Conservation (phyloP, 2,329 filamentous ascomycete genomes). For the Xylaria digitata region DNA sequence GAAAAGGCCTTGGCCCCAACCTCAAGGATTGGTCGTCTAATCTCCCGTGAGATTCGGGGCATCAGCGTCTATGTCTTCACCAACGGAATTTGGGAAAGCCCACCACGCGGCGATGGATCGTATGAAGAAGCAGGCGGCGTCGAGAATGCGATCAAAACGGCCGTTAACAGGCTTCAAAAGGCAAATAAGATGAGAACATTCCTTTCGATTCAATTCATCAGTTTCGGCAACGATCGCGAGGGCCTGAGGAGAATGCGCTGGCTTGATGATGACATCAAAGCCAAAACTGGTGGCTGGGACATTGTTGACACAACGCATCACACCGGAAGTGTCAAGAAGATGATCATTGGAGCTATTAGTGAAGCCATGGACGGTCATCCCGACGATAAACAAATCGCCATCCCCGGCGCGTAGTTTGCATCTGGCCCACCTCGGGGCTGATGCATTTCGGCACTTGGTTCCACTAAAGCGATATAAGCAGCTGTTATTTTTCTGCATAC, state of each 20-base stretch:
- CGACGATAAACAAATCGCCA: background rate
- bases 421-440: background rate
- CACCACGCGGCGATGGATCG: background rate
- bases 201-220: constrained; percentile 25
- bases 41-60: background rate
- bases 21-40: background rate
- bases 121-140: constrained; percentile 18
- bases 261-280: constrained; percentile 7
- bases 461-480: background rate
- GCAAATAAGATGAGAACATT: background rate
- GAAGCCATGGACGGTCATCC: background rate
- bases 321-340: constrained; percentile 11
- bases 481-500: background rate
- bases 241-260: background rate
- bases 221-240: constrained; percentile 1
- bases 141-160: constrained; percentile 18
- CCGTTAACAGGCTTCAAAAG: background rate
- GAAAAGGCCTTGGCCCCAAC: background rate
- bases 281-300: background rate
- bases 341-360: constrained; percentile 12
- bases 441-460: background rate
- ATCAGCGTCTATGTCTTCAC: constrained; percentile 24
- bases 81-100: constrained; percentile 20
- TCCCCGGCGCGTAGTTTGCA: background rate
- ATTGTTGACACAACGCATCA: constrained; percentile 6